Conservation (phyloP, 257 asterid species). For the Gentiana macrophylla region DNA sequence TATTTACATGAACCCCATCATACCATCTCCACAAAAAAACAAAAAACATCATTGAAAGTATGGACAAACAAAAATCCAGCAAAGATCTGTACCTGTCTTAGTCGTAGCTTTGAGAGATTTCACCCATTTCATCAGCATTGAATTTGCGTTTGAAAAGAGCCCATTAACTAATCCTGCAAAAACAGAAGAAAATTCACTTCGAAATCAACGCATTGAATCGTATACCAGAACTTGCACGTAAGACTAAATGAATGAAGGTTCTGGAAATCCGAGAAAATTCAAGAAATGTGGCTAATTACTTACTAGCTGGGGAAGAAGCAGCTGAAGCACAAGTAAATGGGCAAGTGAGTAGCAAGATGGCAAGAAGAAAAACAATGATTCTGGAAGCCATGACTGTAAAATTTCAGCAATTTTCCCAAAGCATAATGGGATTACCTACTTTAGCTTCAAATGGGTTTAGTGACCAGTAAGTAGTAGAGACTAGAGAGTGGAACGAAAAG, state of each 20-base stretch:
- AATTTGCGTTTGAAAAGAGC: constrained; percentile 54
- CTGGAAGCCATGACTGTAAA: constrained; percentile 31
- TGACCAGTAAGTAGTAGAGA: neutral
- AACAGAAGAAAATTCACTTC: neutral
- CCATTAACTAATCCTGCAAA: constrained; percentile 68
- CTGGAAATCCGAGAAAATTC: constrained; percentile 7
- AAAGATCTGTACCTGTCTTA: constrained; percentile 55
- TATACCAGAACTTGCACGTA: neutral
- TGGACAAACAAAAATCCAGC: neutral
- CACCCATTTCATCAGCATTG: constrained; percentile 71
- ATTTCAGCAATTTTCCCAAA: constrained; percentile 1
- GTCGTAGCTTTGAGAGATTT: constrained; percentile 60
- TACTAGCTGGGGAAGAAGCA: constrained; percentile 70
- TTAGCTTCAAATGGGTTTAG: constrained; percentile 14
- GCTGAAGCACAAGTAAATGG: constrained; percentile 44
- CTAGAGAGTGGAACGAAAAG: neutral
- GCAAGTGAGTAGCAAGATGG: constrained; percentile 39
- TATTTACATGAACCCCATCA: constrained; percentile 7
- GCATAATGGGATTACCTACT: constrained; percentile 21
- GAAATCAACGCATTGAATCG: neutral
- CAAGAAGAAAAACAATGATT: constrained; percentile 28
- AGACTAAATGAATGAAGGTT: neutral
- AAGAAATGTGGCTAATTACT: constrained; percentile 17
- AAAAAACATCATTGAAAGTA: neutral
- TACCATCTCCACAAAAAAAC: neutral